A percentile compares a stretch with the other conserved stretches of the same genome.
phyloP scores from a whole-genome alignment of 345 rosid species.

The Euphorbia tirucalli region DNA sequence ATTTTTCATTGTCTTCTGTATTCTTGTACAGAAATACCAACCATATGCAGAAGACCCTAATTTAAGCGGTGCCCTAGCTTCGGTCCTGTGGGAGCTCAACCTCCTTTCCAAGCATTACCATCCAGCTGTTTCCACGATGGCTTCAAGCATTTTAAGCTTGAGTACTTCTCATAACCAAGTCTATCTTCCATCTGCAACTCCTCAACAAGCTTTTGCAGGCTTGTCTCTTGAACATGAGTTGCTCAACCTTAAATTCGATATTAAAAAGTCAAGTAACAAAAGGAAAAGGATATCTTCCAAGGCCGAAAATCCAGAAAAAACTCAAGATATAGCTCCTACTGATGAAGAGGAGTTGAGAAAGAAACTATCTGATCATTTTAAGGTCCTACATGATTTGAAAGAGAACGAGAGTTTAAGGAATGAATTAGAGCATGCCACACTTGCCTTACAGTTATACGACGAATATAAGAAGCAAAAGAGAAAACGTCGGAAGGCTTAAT shows the following conservation, averaged over 20 bases:
- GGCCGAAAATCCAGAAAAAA: constrained; percentile 8
- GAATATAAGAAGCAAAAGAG: constrained; percentile 50
- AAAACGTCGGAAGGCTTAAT: constrained; percentile 26
- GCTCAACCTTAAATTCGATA: constrained; percentile 35
- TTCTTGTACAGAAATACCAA: no score
- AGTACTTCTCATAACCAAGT: constrained; percentile 57
- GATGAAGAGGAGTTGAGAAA: constrained; percentile 49
- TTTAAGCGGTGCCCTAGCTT: constrained; percentile 87
- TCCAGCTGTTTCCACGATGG: constrained; percentile 60
- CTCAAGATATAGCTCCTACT: constrained; percentile 10
- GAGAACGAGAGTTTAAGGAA: constrained; percentile 46
- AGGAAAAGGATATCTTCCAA: constrained; percentile 40
- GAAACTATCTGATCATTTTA: constrained; percentile 56
- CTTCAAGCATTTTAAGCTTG: constrained; percentile 60
- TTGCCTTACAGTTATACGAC: constrained; percentile 44
- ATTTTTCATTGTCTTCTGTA: no score
- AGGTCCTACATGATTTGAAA: constrained; percentile 46
- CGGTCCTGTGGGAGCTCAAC: constrained; percentile 89
- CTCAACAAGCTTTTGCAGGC: constrained; percentile 71
- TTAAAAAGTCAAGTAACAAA: constrained; percentile 49
- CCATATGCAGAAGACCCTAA: constrained; percentile 82
- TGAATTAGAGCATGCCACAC: constrained; percentile 34
- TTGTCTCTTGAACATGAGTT: constrained; percentile 56
- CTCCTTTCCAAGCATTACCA: constrained; percentile 80
- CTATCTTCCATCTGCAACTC: constrained; percentile 47